Evolutionary conservation across 2,329 filamentous ascomycete species (phyloP), one percentile per base, ranked within the genome.

Genomic region (Albifimbria verrucaria): DNA sequence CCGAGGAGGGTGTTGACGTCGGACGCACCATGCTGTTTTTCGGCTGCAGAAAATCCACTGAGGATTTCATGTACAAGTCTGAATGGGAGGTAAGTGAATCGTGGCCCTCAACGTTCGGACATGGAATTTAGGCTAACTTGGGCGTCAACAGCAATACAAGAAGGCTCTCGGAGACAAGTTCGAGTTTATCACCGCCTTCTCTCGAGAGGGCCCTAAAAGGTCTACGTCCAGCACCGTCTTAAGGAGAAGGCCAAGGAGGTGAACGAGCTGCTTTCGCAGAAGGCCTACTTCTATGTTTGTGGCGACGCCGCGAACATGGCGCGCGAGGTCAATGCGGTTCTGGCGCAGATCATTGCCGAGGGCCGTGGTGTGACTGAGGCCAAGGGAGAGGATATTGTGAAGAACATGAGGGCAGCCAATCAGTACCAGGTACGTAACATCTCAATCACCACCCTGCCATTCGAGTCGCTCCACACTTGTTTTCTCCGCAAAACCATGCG

Each of bases 251-350:
- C 89, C 54, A 82, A 89, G 64, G 85, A 96, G 64, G 81, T 99
- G 74, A 93, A 96, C 73, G 86, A 93, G 59, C 83, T 99, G 1
- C 80, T 99, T 10, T 80, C 88, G 61, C 80, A 92, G 72, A 89
- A 92, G 70, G 94, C 91, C 5, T 97, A 94, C 74, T 92, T 99
- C 71, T 99, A 99, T 71, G 93, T 99, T 54, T 99, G 95, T 65
- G 94, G 94, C 75, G 94, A 99, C 68, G 95, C 95, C 1, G 90
- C 94, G 52, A 92, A 96, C 77, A 97, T 97, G 92, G 92, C 92
- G 46, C 87, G 92, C 53, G 92, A 96, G 70, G 92, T 97, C 65
- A 97, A 95, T 70, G 79, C 87, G 22, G 85, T 91, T n/a, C 79
- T 99, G 43, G 88, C 81, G 23, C 87, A 95, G 68, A 95, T 97